phyloP scores from a whole-genome alignment of 116 monocot species.

The Thalassia testudinum region DNA sequence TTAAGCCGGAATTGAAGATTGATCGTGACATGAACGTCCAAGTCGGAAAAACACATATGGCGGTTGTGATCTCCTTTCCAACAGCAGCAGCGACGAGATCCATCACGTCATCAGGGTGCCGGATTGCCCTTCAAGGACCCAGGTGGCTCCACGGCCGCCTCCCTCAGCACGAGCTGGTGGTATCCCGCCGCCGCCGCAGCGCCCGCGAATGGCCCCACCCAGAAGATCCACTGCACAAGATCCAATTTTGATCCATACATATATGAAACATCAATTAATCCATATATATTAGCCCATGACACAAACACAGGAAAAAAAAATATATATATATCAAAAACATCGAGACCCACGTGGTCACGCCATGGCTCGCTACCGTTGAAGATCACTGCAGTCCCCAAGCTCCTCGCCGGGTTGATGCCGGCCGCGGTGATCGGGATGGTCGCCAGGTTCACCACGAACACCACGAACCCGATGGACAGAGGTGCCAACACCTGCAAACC shows the following conservation, averaged over 20 bases:
- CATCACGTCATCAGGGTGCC: too few relatives aligned
- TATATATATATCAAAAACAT: too few relatives aligned
- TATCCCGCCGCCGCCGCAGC: conserved; percentile 5
- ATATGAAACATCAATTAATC: neutral
- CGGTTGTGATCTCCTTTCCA: too few relatives aligned
- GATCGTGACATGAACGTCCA: too few relatives aligned
- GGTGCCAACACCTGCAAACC: too few relatives aligned
- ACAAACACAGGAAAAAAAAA: neutral
- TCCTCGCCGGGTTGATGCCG: conserved; percentile 34
- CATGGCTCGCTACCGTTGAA: conserved; percentile 23
- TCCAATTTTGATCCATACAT: neutral
- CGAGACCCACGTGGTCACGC: conserved; percentile 24
- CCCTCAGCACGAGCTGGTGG: conserved; percentile 13
- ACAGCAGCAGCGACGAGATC: too few relatives aligned
- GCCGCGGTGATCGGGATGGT: conserved; percentile 38
- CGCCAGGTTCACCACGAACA: conserved; percentile 30
- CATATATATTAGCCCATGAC: neutral
- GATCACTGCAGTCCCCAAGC: conserved; percentile 29
- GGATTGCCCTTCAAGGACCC: conserved; percentile 23
- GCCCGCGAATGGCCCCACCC: conserved; percentile 9
- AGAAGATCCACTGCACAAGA: conserved; percentile 11
- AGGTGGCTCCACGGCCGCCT: conserved; percentile 5
- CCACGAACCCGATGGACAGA: conserved; percentile 26
- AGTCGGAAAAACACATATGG: too few relatives aligned
- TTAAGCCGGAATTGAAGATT: too few relatives aligned